Conservation (phyloP, 1,139 yeast species). For the Hemisphaericaspora lyxosophila region DNA sequence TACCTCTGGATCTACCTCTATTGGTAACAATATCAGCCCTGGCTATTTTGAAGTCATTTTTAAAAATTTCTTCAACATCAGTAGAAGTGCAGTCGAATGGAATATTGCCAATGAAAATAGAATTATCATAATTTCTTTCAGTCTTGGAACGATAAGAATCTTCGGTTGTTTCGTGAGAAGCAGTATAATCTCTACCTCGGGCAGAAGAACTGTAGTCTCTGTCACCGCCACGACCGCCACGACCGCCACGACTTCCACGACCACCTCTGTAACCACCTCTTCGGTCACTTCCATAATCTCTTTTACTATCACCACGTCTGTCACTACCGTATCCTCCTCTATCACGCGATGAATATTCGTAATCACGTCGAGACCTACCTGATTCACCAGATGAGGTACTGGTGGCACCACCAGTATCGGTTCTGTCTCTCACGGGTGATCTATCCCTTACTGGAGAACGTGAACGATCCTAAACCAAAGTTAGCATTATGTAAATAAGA, state of each 20-base stretch:
- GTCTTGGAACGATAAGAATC: constrained; percentile 38
- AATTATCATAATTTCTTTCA: constrained; percentile 69
- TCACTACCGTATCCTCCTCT: constrained; percentile 14
- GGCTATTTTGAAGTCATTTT: constrained; percentile 66
- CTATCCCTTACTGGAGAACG: constrained; percentile 19
- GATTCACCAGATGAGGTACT: constrained; percentile 14
- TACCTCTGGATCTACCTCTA: constrained; percentile 84
- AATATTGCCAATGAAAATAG: constrained; percentile 71
- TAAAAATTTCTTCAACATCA: constrained; percentile 61
- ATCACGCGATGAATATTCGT: constrained; percentile 15
- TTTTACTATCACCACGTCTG: constrained; percentile 20
- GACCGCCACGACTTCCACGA: constrained; percentile 15
- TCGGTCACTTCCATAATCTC: constrained; percentile 22
- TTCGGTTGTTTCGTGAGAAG: constrained; percentile 23
- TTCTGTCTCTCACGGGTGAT: constrained; percentile 45
- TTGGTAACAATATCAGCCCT: constrained; percentile 86
- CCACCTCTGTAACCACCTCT: constrained; percentile 16
- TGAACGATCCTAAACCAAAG: constrained; percentile 42
- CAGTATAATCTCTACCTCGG: constrained; percentile 19
- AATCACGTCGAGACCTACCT: constrained; percentile 22
- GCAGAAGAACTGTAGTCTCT: constrained; percentile 13
- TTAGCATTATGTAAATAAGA: constrained; percentile 18
- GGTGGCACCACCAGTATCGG: constrained; percentile 29
- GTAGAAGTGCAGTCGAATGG: constrained; percentile 63
- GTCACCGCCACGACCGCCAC: constrained; percentile 18